A percentile compares a stretch with the other conserved stretches of the same genome.
Evolutionary conservation across 163 green algal genomes (phyloP).

Genomic region (Coccomyxa subellipsoidea): DNA sequence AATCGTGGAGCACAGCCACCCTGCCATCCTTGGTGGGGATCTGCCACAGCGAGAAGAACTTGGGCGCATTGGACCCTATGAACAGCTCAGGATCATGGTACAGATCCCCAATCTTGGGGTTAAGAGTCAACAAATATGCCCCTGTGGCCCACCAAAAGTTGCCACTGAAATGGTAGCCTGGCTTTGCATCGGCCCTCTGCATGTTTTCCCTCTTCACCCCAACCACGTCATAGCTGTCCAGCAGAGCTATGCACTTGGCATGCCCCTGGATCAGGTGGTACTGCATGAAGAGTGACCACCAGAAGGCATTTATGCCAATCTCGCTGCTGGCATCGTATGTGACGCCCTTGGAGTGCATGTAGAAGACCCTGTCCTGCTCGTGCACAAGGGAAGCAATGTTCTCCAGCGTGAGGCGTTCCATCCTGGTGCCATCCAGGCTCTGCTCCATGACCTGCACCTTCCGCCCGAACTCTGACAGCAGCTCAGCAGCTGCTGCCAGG

Average conservation of each 20-base stretch:
- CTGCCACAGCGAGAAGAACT: conserved; percentile 2
- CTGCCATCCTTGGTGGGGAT: not conserved
- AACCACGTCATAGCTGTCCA: conserved; percentile 1
- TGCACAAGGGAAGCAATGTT: not conserved
- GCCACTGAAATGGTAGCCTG: not conserved
- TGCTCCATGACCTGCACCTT: not conserved
- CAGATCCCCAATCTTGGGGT: not conserved
- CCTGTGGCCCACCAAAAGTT: not conserved
- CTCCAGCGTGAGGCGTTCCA: not conserved
- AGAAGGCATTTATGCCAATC: not conserved
- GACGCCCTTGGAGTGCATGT: conserved; percentile 6
- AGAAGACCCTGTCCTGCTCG: not conserved
- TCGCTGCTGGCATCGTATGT: not conserved
- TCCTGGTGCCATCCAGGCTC: not conserved
- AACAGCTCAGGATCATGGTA: not conserved
- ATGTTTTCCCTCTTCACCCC: conserved; percentile 5
- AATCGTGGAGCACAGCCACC: not conserved
- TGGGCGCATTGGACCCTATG: not conserved
- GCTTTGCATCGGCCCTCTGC: not conserved
- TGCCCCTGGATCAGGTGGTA: not conserved
- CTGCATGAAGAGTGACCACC: conserved; percentile 6
- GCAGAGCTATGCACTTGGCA: not conserved
- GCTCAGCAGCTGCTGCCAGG: not conserved
- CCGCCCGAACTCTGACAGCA: not conserved
- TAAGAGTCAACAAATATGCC: not conserved